Evolutionary conservation across 1,284 basidiomycete genomes (phyloP).

Genomic region (Anthracocystis walkeri): DNA sequence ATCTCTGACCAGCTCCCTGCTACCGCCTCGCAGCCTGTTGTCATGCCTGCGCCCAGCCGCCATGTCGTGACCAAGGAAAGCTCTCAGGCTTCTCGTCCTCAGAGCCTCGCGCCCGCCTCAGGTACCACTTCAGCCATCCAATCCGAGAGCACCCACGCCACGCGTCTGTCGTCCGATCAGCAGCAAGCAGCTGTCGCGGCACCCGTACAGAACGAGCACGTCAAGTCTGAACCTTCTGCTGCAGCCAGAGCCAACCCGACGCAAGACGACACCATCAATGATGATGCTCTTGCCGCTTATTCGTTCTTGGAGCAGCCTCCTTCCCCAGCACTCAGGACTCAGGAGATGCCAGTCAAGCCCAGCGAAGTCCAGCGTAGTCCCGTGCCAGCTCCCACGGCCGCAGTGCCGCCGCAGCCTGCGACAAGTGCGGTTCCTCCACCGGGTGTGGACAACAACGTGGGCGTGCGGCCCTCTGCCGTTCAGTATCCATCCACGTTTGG

Average conservation of each 20-base stretch:
- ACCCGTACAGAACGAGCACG: slow-evolving; percentile 5
- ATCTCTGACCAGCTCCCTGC: slow-evolving; percentile 64
- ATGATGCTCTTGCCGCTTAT: slow-evolving; percentile 63
- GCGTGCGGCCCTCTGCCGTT: slow-evolving; percentile 21
- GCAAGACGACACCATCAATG: slow-evolving; percentile 49
- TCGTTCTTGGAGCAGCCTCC: slow-evolving; percentile 62
- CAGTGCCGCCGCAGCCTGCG: slow-evolving; percentile 5
- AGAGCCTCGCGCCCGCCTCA: slow-evolving; percentile 36
- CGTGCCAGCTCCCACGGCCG: slow-evolving; percentile 4
- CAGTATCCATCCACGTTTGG: slow-evolving; percentile 63
- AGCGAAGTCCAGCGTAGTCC: slow-evolving; percentile 20
- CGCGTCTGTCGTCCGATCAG: slow-evolving; percentile 41
- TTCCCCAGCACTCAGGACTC: slow-evolving; percentile 44
- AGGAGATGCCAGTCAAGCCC: slow-evolving; percentile 12
- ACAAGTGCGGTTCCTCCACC: neutral
- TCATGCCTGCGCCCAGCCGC: slow-evolving; percentile 33
- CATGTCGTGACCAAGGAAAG: slow-evolving; percentile 31
- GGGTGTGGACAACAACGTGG: slow-evolving; percentile 18
- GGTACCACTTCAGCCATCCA: slow-evolving; percentile 31
- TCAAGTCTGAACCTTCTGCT: slow-evolving; percentile 11
- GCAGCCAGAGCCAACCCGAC: slow-evolving; percentile 9
- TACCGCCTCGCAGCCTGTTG: slow-evolving; percentile 26
- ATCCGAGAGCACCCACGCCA: slow-evolving; percentile 42
- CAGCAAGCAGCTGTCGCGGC: slow-evolving; percentile 11
- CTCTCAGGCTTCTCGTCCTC: slow-evolving; percentile 44